Conservation (phyloP, 2,329 filamentous ascomycete species). For the Arthroderma sp. region DNA sequence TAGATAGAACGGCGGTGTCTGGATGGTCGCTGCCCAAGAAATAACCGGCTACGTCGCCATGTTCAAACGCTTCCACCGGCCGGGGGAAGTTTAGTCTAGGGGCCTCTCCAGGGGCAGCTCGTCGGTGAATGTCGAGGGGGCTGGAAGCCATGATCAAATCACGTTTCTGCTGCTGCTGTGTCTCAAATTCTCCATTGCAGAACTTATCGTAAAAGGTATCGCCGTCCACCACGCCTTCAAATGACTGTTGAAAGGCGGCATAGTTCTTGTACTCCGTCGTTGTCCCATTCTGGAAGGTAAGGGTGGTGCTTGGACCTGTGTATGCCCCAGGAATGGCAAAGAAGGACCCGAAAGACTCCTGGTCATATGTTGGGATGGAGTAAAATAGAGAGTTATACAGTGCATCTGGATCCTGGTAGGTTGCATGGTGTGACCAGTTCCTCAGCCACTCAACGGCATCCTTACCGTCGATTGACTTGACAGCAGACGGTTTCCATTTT, state of each 20-base stretch:
- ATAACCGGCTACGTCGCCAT: constrained; percentile 34
- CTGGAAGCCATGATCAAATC: background rate
- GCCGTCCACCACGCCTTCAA: constrained; percentile 30
- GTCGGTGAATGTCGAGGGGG: constrained; percentile 5
- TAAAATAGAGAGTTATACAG: constrained; percentile 25
- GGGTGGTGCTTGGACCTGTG: constrained; percentile 19
- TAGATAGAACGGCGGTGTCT: constrained; percentile 36
- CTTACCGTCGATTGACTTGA: constrained; percentile 23
- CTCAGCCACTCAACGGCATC: constrained; percentile 21
- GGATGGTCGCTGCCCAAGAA: constrained; percentile 30
- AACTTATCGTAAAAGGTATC: constrained; percentile 32
- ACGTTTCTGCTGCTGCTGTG: constrained; percentile 10
- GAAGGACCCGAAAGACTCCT: constrained; percentile 7
- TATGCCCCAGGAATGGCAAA: constrained; percentile 15
- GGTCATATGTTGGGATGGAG: constrained; percentile 8
- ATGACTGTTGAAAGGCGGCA: constrained; percentile 19
- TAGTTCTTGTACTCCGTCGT: constrained; percentile 18
- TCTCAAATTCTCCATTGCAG: constrained; percentile 16
- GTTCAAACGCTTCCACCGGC: constrained; percentile 25
- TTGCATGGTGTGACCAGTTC: constrained; percentile 15
- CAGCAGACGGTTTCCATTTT: constrained; percentile 18
- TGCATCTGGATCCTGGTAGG: constrained; percentile 23
- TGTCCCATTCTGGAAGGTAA: constrained; percentile 26
- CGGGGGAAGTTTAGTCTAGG: constrained; percentile 26
- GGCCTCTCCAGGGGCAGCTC: constrained; percentile 6